These are phyloP conservation scores for Pseudopediastrum boryanum DNA, from an alignment of 139 green algal genomes.

Conservation along the genomic window DNA sequence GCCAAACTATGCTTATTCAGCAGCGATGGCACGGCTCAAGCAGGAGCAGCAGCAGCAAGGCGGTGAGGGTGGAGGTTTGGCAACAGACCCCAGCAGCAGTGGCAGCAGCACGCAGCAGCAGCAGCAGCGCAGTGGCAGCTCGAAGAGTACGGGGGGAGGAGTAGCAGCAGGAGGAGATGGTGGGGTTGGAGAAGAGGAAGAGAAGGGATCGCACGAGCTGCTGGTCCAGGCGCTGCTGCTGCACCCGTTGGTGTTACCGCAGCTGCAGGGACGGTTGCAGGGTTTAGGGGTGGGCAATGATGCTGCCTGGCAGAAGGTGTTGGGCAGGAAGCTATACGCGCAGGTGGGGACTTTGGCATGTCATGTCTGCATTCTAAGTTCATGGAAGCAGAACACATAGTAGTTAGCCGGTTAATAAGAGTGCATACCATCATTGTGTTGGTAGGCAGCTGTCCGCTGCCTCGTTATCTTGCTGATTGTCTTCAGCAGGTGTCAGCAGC, in stretches of 20 bases:
- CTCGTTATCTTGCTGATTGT: no score
- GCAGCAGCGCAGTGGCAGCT: conserved; percentile 1
- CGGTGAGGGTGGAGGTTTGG: not conserved
- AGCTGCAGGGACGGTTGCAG: conserved; percentile 67
- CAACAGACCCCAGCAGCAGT: conserved; percentile 8
- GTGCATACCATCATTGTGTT: no score
- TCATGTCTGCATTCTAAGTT: no score
- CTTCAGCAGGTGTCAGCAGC: no score
- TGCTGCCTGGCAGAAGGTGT: conserved; percentile 59
- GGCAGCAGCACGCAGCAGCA: conserved; percentile 34
- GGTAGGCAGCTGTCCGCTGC: no score
- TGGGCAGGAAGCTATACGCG: conserved; percentile 62
- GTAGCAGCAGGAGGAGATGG: not conserved
- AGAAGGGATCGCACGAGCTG: conserved; percentile 31
- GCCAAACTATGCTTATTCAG: conserved; percentile 83
- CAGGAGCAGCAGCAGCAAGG: conserved; percentile 42
- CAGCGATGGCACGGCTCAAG: conserved; percentile 66
- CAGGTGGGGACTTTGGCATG: not conserved
- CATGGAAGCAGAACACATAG: no score
- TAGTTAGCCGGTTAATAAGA: no score
- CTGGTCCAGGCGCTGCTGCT: conserved; percentile 77
- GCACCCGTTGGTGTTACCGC: conserved; percentile 74
- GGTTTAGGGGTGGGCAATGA: conserved; percentile 61
- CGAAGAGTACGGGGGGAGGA: not conserved
- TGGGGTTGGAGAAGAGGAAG: not conserved